phyloP scores from a whole-genome alignment of 805 yeast genomes.

The Tetrapisispora phaffii region DNA sequence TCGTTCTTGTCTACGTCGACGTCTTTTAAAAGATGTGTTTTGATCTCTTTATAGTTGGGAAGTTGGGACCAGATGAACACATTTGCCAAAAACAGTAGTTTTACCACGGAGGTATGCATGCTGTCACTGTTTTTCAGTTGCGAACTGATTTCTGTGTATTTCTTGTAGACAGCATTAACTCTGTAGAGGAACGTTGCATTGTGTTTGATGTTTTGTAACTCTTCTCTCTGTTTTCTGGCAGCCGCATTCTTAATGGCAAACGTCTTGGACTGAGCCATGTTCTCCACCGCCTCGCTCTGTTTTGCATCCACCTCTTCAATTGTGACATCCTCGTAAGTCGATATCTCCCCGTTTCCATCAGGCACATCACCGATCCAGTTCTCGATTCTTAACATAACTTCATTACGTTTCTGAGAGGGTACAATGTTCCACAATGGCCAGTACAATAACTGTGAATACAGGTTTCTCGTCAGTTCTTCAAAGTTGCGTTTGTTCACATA shows the following conservation, averaged over 20 bases:
- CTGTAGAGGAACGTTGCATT: constrained; percentile 13
- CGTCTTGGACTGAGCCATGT: constrained; percentile 24
- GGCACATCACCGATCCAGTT: constrained; percentile 12
- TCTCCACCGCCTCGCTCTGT: constrained; percentile 5
- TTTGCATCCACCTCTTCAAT: constrained; percentile 5
- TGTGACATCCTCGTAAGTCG: constrained; percentile 2
- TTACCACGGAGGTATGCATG: constrained; percentile 1
- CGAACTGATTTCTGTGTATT: neutral
- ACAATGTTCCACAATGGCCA: constrained; percentile 71
- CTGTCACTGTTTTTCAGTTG: neutral
- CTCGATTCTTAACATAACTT: constrained; percentile 13
- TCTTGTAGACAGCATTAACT: constrained; percentile 11
- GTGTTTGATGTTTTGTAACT: constrained; percentile 16
- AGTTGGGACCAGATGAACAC: constrained; percentile 17
- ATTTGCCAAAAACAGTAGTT: constrained; percentile 20
- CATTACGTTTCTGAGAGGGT: constrained; percentile 31
- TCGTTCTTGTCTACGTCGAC: constrained; percentile 8
- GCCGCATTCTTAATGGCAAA: constrained; percentile 20
- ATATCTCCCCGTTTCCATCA: constrained; percentile 16
- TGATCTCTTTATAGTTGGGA: constrained; percentile 17
- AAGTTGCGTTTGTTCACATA: constrained; percentile 50
- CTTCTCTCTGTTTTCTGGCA: constrained; percentile 12
- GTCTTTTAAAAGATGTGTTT: constrained; percentile 6
- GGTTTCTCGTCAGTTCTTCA: constrained; percentile 46
- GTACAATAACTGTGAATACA: constrained; percentile 45